Evolutionary conservation across 164 flowering plant species (phyloP).

Genomic region (Aristolochia fimbriata): DNA sequence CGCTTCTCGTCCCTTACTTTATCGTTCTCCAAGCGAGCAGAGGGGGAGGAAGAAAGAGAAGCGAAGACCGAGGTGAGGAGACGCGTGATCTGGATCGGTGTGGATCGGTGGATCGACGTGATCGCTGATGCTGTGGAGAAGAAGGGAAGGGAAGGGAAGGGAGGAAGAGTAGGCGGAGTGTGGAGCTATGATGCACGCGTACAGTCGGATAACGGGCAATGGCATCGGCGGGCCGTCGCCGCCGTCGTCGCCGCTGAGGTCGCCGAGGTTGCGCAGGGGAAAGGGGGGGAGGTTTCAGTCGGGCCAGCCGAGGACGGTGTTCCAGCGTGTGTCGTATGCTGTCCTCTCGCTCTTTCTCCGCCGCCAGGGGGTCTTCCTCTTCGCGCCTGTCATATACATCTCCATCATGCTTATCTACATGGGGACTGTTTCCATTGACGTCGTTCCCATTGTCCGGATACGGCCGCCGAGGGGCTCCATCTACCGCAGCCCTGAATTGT

Average conservation of each 20-base stretch:
- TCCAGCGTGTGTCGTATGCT: constrained; percentile 46
- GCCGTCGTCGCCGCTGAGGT: constrained; percentile 45
- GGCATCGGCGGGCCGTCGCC: constrained; percentile 58
- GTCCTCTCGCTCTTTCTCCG: constrained; percentile 64
- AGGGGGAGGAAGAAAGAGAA: too few relatives aligned
- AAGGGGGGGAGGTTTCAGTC: constrained; percentile 23
- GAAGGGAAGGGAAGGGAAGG: neutral
- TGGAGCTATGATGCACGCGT: constrained; percentile 39
- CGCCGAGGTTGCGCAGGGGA: constrained; percentile 33
- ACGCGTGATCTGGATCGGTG: neutral
- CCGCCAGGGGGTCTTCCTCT: constrained; percentile 70
- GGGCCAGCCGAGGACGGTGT: constrained; percentile 15
- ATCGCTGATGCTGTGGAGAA: neutral
- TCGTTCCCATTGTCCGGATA: constrained; percentile 29
- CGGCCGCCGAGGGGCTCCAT: constrained; percentile 58
- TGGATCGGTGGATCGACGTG: neutral
- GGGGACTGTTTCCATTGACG: constrained; percentile 66
- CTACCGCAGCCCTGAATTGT: constrained; percentile 64
- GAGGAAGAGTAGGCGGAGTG: neutral
- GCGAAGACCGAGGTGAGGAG: neutral
- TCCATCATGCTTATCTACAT: constrained; percentile 75
- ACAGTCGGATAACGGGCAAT: constrained; percentile 46
- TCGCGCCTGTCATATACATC: constrained; percentile 72
- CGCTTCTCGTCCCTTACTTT: too few relatives aligned
- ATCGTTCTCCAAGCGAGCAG: too few relatives aligned